Base-by-base conservation (phyloP, 2,329 filamentous ascomycete genomes). In the Diaporthe citri region DNA sequence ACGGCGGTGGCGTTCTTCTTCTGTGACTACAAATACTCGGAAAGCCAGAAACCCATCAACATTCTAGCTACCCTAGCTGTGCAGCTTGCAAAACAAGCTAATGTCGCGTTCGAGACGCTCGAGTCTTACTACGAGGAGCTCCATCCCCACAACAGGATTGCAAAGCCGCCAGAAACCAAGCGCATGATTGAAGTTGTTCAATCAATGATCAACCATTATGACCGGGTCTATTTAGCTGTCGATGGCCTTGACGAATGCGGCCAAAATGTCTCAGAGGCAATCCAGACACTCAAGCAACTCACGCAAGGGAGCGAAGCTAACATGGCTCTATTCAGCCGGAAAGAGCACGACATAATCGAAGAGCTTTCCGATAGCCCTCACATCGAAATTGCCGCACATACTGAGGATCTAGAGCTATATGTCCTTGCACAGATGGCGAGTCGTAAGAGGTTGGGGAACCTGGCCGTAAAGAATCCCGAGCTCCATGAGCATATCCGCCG, bases 221-320 rank as follows among this genome's bases (percentile, higher is more conserved):
- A 62, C 12, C 4, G 34, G 0, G 36, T 28, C n/a, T 62, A 62
- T 22, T 5, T 28, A 1, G 57, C 8, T 2, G 0, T 62, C 6
- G 57, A 62, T 28, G 57, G 39, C 0, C 13, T 41, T 28, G 57
- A 62, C 15, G 39, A 59, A 4, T 59, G 57, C 15, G 57, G 39
- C 0, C 2, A 36, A 0, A 41, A 28, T 3, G 36, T 20, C 0
- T 0, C 5, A 7, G 57, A 62, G 3, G 7, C 28, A 2, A 4
- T 13, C 0, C 39, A 22, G 6, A 10, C 57, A 22, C 36, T 62
- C n/a, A 62, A 20, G 36, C 12, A 43, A n/a, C 36, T 62, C 5
- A 10, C 22, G 7, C 2, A n/a, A 2, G 20, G 12, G 4, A 3
- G n/a, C 15, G 36, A 43, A 1, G 36, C 43, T 0, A 43, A 20